phyloP scores from a whole-genome alignment of 2,329 filamentous ascomycete species.

The Grosmannia penicillata region DNA sequence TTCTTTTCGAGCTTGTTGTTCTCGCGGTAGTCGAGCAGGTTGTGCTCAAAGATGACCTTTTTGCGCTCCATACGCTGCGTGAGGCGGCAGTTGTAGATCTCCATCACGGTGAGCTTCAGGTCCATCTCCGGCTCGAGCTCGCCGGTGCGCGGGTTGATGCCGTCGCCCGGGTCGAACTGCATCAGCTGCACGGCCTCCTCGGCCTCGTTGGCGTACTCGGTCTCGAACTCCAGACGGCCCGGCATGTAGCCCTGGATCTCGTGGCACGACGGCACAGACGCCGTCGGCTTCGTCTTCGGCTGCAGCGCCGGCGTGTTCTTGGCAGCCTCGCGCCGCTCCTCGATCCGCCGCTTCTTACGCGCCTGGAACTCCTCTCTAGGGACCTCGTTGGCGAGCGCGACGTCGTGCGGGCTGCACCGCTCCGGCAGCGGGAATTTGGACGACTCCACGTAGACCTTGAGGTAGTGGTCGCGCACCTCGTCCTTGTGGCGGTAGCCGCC shows the following conservation, averaged over 20 bases:
- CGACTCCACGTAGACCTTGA: constrained; percentile 74
- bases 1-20: constrained; percentile 86
- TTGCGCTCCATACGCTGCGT: constrained; percentile 88
- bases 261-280: constrained; percentile 88
- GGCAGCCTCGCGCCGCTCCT: constrained; percentile 74
- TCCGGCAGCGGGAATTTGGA: constrained; percentile 74
- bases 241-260: constrained; percentile 99
- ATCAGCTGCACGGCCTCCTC: constrained; percentile 97
- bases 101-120: constrained; percentile 93
- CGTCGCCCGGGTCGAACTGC: constrained; percentile 94
- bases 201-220: constrained; percentile 92
- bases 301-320: constrained; percentile 72
- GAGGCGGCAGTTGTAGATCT: constrained; percentile 88
- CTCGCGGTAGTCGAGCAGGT: constrained; percentile 82
- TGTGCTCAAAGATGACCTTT: constrained; percentile 93
- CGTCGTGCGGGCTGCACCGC: constrained; percentile 71
- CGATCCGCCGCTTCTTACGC: constrained; percentile 83
- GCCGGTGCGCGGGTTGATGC: constrained; percentile 68
- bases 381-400: constrained; percentile 60
- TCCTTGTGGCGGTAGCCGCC: constrained; percentile 89
- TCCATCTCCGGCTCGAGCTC: constrained; percentile 93
- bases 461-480: constrained; percentile 90
- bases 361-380: constrained; percentile 87
- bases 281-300: constrained; percentile 90
- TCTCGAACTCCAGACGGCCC: constrained; percentile 91